phyloP scores from a whole-genome alignment of 2,329 filamentous ascomycete genomes.

The Aureobasidium sp. region DNA sequence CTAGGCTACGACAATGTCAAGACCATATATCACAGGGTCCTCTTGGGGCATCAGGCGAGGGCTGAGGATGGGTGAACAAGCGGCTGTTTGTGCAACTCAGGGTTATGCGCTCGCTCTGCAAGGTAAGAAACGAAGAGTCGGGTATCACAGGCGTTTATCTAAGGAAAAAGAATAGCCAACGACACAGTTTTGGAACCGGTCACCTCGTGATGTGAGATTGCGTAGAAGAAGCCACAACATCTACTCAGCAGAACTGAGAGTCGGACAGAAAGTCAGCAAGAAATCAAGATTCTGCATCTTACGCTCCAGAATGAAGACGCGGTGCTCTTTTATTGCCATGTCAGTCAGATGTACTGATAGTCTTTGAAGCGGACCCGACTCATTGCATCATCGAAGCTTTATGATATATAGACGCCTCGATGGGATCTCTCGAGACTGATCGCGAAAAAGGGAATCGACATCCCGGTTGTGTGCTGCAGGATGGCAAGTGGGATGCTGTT shows the following conservation, averaged over 20 bases:
- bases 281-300: neutral
- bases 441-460: neutral
- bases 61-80: constrained; percentile 1
- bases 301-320: neutral
- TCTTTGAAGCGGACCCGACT: neutral
- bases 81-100: constrained; percentile 6
- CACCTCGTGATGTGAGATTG: neutral
- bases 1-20: neutral
- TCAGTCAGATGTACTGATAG: neutral
- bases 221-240: neutral
- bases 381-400: neutral
- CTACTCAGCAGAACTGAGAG: neutral
- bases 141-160: neutral
- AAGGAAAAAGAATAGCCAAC: constrained; percentile 1
- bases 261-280: neutral
- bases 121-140: constrained; percentile 1
- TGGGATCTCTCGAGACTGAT: neutral
- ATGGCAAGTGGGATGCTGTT: neutral
- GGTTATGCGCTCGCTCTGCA: constrained; percentile 8
- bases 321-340: neutral
- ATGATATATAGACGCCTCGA: neutral
- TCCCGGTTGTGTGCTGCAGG: constrained; percentile 7
- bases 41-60: neutral
- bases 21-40: constrained; percentile 8
- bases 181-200: neutral